Percentiles rank a stretch among this genome's conserved stretches.
phyloP scores from a whole-genome alignment of 73 alveolate genomes.

The Paramecium bursaria region DNA sequence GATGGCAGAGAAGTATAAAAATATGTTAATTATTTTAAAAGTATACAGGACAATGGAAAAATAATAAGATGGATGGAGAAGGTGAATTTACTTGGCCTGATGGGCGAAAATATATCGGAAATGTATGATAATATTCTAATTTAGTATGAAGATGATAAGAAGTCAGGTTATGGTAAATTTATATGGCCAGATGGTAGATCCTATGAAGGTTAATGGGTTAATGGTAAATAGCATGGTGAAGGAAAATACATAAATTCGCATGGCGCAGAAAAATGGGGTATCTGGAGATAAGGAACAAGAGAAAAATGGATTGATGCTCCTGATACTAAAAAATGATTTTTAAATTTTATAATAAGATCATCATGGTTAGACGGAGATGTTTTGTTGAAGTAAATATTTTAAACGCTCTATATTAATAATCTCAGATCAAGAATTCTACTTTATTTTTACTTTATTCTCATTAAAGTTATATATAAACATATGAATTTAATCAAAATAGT shows the following conservation, averaged over 20 bases:
- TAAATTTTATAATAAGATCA: too few species aligned
- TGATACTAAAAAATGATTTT: too few species aligned
- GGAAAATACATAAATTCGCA: constrained; percentile 57
- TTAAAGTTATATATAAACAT: too few species aligned
- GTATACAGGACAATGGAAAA: constrained; percentile 70
- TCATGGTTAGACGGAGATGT: too few species aligned
- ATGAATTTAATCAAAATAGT: too few species aligned
- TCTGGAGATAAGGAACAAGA: constrained; percentile 1
- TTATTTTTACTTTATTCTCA: too few species aligned
- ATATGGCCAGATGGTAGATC: constrained; percentile 61
- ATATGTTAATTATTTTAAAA: too few species aligned
- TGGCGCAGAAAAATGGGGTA: neutral
- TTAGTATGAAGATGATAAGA: constrained; percentile 75
- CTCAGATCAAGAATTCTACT: too few species aligned
- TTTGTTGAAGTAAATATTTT: too few species aligned
- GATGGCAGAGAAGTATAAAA: too few species aligned
- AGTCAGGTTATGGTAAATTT: constrained; percentile 58
- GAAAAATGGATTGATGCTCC: neutral
- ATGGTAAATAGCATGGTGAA: constrained; percentile 74
- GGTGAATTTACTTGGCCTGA: constrained; percentile 80
- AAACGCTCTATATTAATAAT: too few species aligned
- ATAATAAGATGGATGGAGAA: constrained; percentile 67
- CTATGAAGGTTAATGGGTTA: neutral
- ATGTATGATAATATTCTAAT: too few species aligned
- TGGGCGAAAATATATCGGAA: constrained; percentile 79